Evolutionary conservation across 768 basidiomycete species (phyloP), one percentile per base, ranked within the genome.

Genomic region (Tulasnella sp.): DNA sequence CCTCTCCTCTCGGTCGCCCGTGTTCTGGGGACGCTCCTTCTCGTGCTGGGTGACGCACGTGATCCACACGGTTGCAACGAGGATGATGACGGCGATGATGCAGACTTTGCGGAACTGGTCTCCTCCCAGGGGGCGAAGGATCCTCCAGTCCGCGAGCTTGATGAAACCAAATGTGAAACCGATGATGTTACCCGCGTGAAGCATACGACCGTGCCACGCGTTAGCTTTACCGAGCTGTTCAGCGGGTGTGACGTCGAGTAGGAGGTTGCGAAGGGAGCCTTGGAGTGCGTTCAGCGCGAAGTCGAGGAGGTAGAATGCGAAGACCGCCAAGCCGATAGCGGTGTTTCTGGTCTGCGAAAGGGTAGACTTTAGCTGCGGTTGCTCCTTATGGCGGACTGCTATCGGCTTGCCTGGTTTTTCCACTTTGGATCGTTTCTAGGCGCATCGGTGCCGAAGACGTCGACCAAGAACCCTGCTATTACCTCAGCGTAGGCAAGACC

Each of bases 121-220:
- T 5, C 95, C 95, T 63, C 95, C 95, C 44, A 98, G 82, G 36
- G 91, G 85, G 34, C 86, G 80, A 64, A 99, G 84, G 69, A 95
- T 80, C 6, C 93, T 91, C 68, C 95, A 83, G 72, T 87, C 83
- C 0, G 87, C 88, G 42, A 99, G 86, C n/a, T 96, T 93, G 69
- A 97, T 79, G 81, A 94, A 98, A 19, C 95, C 94, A 89, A 72
- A 72, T 22, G 62, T 66, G 62, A 72, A 72, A 9, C 97, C 97
- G 75, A 98, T 79, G 65, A 98, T 96, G 78, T 97, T 98, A 26
- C 95, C 97, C n/a, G 94, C 88, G 78, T 98, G 94, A 59, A 88
- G 90, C 91, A 98, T 97, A 74, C 94, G 85, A 62, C 95, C 91
- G 73, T 98, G 95, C 95, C 96, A 99, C 39, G 97, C 97, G 81